Percentiles rank a stretch among this genome's conserved stretches.
Conservation (phyloP, 1,284 basidiomycete genomes). For the Puccinia hordei region DNA sequence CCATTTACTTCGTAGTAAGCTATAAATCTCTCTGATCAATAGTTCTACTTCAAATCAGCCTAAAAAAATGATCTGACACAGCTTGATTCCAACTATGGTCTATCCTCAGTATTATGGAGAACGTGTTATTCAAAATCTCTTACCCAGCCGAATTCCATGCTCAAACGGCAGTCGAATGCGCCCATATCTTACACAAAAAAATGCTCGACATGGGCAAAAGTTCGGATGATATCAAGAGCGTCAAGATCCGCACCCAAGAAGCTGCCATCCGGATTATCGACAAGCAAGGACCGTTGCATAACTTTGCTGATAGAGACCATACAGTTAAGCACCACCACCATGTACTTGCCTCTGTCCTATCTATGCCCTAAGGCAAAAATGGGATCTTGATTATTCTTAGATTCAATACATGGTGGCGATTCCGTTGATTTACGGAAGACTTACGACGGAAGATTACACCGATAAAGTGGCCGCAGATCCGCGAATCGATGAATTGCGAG, state of each 20-base stretch:
- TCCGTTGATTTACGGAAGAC: slow-evolving; percentile 79
- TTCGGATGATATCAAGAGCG: slow-evolving; percentile 84
- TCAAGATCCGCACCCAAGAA: slow-evolving; percentile 87
- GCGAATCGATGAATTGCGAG: slow-evolving; percentile 78
- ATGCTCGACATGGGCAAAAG: slow-evolving; percentile 76
- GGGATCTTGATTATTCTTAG: slow-evolving; percentile 3
- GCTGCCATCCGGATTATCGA: slow-evolving; percentile 85
- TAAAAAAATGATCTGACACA: slow-evolving; percentile 54
- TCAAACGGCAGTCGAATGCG: slow-evolving; percentile 87
- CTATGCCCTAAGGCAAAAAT: neutral
- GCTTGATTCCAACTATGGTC: neutral
- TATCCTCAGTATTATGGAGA: slow-evolving; percentile 76
- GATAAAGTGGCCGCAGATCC: slow-evolving; percentile 78
- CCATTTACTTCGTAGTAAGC: slow-evolving; percentile 72
- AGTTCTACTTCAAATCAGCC: slow-evolving; percentile 59
- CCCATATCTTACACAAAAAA: slow-evolving; percentile 75
- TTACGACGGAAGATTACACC: slow-evolving; percentile 84
- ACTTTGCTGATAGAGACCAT: slow-evolving; percentile 83
- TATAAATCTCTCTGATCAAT: neutral
- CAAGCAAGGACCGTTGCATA: slow-evolving; percentile 86
- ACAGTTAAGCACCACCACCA: slow-evolving; percentile 6
- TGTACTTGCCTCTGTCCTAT: neutral
- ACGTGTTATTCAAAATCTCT: slow-evolving; percentile 86
- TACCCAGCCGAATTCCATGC: slow-evolving; percentile 90
- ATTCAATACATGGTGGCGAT: slow-evolving; percentile 87